Conservation (phyloP, 345 rosid genomes). For the Rhodomyrtus tomentosa region DNA sequence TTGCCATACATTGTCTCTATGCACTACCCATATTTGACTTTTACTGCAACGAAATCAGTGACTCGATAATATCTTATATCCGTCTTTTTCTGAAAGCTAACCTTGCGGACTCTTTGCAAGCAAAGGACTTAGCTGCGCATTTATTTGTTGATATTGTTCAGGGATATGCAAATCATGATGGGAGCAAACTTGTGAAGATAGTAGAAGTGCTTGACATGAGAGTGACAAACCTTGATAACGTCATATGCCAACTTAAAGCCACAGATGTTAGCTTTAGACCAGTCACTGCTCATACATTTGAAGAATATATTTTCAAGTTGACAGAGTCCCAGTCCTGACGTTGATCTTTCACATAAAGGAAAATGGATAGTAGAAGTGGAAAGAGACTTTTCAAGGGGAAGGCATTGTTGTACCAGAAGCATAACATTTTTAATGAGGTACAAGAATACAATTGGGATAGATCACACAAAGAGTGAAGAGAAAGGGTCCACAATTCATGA, state of each 20-base stretch:
- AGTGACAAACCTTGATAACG: constrained; percentile 42
- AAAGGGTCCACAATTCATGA: constrained; percentile 17
- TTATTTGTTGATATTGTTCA: no score
- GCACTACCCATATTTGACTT: no score
- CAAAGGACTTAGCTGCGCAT: constrained; percentile 49
- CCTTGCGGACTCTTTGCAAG: constrained; percentile 27
- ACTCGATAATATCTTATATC: constrained; percentile 73
- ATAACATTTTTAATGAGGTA: constrained; percentile 74
- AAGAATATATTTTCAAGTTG: constrained; percentile 39
- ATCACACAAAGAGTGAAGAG: constrained; percentile 48
- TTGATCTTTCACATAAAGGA: no score
- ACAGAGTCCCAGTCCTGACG: constrained; percentile 53
- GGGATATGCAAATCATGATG: constrained; percentile 48
- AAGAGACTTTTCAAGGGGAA: not conserved
- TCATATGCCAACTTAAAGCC: constrained; percentile 13
- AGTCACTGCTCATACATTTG: constrained; percentile 26
- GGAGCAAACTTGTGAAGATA: constrained; percentile 42
- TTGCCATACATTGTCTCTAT: constrained; percentile 54
- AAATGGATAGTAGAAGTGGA: not conserved
- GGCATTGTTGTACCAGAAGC: constrained; percentile 32
- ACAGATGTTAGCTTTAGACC: constrained; percentile 13
- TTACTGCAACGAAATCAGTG: constrained; percentile 73
- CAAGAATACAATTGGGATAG: constrained; percentile 54
- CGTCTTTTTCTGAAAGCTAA: constrained; percentile 42
- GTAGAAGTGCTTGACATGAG: constrained; percentile 49